Percentiles rank a stretch among this genome's conserved stretches.
Conservation (phyloP, 164 flowering plant species). For the Hamamelis virginiana region DNA sequence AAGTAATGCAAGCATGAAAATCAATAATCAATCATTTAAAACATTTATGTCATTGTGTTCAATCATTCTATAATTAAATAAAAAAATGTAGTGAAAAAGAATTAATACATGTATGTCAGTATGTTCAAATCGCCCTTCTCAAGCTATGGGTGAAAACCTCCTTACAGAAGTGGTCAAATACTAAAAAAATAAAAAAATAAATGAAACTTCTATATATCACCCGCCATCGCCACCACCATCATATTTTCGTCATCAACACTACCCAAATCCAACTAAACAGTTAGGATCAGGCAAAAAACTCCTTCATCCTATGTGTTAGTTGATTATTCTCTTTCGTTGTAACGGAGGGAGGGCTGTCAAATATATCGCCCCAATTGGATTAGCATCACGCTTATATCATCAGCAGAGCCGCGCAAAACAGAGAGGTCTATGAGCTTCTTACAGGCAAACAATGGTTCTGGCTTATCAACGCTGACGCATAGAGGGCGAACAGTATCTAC, state of each 20-base stretch:
- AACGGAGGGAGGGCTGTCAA: conserved; percentile 8
- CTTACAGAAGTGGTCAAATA: background rate
- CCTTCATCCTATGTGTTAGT: background rate
- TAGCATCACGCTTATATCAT: conserved; percentile 64
- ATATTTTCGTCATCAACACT: background rate
- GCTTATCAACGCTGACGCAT: conserved; percentile 25
- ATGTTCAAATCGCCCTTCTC: too few relatives aligned
- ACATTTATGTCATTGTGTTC: too few relatives aligned
- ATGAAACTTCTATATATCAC: background rate
- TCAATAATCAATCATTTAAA: too few relatives aligned
- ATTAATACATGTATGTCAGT: too few relatives aligned
- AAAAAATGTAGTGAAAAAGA: too few relatives aligned
- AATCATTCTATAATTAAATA: too few relatives aligned
- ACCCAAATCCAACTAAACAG: background rate
- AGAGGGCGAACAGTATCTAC: conserved; percentile 54
- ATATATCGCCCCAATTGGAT: conserved; percentile 36
- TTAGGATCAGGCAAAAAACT: background rate
- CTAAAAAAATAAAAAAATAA: too few relatives aligned
- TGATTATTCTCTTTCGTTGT: too few relatives aligned
- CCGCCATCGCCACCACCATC: background rate
- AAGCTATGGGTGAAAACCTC: too few relatives aligned
- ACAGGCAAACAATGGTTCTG: conserved; percentile 47
- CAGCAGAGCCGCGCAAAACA: conserved; percentile 51
- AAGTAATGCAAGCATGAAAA: too few relatives aligned
- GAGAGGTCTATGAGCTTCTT: conserved; percentile 54